Evolutionary conservation across 2,329 filamentous ascomycete genomes (phyloP).

Genomic region (Diaporthe humulicola): DNA sequence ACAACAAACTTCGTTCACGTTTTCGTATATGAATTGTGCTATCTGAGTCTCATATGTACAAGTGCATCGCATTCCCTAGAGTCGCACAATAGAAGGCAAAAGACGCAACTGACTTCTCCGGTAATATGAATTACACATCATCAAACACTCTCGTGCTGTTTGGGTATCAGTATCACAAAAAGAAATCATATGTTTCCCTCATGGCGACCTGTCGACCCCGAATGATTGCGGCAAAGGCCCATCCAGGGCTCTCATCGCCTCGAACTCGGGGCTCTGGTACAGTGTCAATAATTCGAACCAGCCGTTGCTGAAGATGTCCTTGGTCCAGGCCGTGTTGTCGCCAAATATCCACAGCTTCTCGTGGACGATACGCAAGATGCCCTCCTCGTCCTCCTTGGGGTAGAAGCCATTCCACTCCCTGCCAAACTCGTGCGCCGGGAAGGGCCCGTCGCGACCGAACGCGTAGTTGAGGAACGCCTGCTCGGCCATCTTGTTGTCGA

Average conservation of each 20-base stretch:
- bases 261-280: conserved; percentile 37
- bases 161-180: background rate
- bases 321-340: conserved; percentile 30
- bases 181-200: background rate
- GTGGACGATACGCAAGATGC: conserved; percentile 32
- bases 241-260: conserved; percentile 32
- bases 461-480: conserved; percentile 38
- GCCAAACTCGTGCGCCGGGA: conserved; percentile 13
- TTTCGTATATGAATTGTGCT: background rate
- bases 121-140: background rate
- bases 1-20: background rate
- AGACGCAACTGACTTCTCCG: background rate
- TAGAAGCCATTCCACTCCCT: conserved; percentile 38
- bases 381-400: conserved; percentile 31
- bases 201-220: background rate
- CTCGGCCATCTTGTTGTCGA: conserved; percentile 40
- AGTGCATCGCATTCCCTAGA: background rate
- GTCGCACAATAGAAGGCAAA: background rate
- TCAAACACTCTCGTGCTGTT: background rate
- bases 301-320: conserved; percentile 30
- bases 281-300: conserved; percentile 35
- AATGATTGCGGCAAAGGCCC: background rate
- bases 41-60: background rate
- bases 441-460: conserved; percentile 23
- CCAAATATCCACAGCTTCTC: conserved; percentile 38